Conservation (phyloP, 495 filamentous ascomycete species). For the Aspergillus biplanus region DNA sequence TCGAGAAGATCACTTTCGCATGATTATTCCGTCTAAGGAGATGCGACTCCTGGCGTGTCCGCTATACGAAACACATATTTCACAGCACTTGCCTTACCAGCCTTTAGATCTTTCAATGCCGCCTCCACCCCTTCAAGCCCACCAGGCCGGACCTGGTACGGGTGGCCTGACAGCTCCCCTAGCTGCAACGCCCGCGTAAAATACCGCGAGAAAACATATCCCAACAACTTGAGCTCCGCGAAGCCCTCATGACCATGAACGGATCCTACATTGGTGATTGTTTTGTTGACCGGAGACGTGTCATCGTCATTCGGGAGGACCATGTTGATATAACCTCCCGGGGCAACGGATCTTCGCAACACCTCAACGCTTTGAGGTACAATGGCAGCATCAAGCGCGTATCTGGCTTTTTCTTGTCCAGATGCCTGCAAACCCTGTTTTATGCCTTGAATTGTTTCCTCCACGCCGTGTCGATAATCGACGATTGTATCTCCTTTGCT, state of each 20-base stretch:
- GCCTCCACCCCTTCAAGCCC: conserved; percentile 62
- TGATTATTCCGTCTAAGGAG: too few species aligned
- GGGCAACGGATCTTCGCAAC: conserved; percentile 24
- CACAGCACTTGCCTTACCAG: conserved; percentile 63
- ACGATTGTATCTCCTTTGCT: conserved; percentile 65
- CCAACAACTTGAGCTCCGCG: conserved; percentile 49
- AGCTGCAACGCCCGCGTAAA: conserved; percentile 55
- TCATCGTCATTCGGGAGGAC: conserved; percentile 52
- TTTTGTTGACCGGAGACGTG: conserved; percentile 13
- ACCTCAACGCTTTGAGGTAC: conserved; percentile 51
- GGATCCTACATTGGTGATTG: conserved; percentile 28
- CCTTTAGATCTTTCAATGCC: conserved; percentile 59
- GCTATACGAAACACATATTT: conserved; percentile 72
- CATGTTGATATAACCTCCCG: conserved; percentile 53
- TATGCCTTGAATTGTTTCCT: conserved; percentile 21
- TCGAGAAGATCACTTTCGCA: too few species aligned
- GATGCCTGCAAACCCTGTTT: conserved; percentile 19
- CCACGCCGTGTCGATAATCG: conserved; percentile 60
- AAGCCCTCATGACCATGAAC: conserved; percentile 30
- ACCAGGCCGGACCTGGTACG: conserved; percentile 60
- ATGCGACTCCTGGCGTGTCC: conserved; percentile 53
- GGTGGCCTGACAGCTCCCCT: conserved; percentile 65
- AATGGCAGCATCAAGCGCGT: conserved; percentile 64
- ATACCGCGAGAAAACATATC: conserved; percentile 60
- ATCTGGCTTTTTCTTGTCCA: conserved; percentile 24